Percentiles rank a stretch among this genome's conserved stretches.
These are phyloP conservation scores for Sugiyamaella chiloensis DNA, from an alignment of 805 yeast species.

Conservation along the genomic window DNA sequence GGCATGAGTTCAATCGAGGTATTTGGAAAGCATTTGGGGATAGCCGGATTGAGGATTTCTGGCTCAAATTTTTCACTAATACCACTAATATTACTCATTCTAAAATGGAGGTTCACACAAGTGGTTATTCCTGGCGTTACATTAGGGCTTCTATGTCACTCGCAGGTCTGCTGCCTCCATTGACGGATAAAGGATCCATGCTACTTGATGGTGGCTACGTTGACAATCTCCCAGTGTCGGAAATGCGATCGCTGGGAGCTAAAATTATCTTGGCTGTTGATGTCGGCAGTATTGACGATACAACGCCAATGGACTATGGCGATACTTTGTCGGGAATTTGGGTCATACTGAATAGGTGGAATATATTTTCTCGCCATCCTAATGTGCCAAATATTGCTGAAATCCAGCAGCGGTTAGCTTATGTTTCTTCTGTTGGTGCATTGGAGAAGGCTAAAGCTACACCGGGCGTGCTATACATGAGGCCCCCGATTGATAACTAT, in stretches of 20 bases:
- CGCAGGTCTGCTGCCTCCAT: constrained; percentile 84
- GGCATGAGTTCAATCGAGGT: constrained; percentile 95
- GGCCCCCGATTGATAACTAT: constrained; percentile 92
- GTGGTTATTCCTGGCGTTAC: constrained; percentile 94
- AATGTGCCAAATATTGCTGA: constrained; percentile 93
- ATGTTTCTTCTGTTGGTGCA: constrained; percentile 93
- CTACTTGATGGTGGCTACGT: constrained; percentile 93
- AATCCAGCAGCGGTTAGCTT: constrained; percentile 87
- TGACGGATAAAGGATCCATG: constrained; percentile 89
- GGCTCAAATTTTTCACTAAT: constrained; percentile 86
- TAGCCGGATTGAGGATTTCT: constrained; percentile 89
- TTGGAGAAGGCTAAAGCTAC: constrained; percentile 80
- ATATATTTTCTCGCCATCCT: constrained; percentile 84
- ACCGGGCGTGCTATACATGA: constrained; percentile 78
- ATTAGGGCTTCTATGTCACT: constrained; percentile 95
- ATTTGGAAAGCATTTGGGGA: constrained; percentile 97
- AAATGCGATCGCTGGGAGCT: constrained; percentile 85
- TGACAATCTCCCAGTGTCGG: constrained; percentile 87
- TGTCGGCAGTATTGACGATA: constrained; percentile 92
- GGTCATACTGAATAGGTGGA: constrained; percentile 76
- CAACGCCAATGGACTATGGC: constrained; percentile 86
- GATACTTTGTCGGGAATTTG: constrained; percentile 90
- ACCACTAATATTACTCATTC: constrained; percentile 95
- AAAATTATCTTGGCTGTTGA: constrained; percentile 86
- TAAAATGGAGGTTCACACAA: constrained; percentile 87